Base-by-base conservation (phyloP, 768 basidiomycete genomes). In the Coprinellus aureogranulatus region DNA sequence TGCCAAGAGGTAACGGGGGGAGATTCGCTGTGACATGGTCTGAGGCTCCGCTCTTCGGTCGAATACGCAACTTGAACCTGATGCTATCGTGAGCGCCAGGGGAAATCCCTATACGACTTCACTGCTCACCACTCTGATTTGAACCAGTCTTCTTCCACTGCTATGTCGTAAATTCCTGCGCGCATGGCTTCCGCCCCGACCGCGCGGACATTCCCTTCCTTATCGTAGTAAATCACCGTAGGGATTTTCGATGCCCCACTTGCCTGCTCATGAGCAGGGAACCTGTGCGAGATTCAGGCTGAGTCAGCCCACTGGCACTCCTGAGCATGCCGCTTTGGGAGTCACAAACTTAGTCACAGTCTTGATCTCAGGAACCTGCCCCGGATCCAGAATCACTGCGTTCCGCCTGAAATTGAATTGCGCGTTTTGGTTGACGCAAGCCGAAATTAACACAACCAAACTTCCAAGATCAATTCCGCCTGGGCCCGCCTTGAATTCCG, bases 221-320 rank as follows among this genome's bases (percentile, higher is more conserved):
- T 61, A 55, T 79, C 75, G 57, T 82, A 82, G 61, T 76, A 82
- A 12, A 81, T 58, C 52, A 81, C 70, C 25, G 77, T 76, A 4
- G 81, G 81, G 55, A 81, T 79, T 63, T 81, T 81, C 50, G 73
- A 76, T 52, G 76, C 75, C 3, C 77, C 65, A 37, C 56, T 55
- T 25, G 42, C 6, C 46, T 58, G 20, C 44, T 66, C 62, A 37
- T 66, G 65, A 10, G 57, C 63, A 53, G 67, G 67, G 44, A 62
- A 62, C 34, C 63, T 62, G n/a, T n/a, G n/a, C n/a, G n/a, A n/a
- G 6, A 49, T 37, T 34, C 6, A 49, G 22, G 90, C 59, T 12
- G 51, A n/a, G n/a, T n/a, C n/a, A n/a, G n/a, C n/a, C n/a, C n/a
- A n/a, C n/a, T n/a, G n/a, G n/a, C n/a, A n/a, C 31, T 49, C 9